Percentiles rank a stretch among this genome's conserved stretches.
phyloP scores from a whole-genome alignment of 2,329 filamentous ascomycete genomes.

The Beauveria sp. region DNA sequence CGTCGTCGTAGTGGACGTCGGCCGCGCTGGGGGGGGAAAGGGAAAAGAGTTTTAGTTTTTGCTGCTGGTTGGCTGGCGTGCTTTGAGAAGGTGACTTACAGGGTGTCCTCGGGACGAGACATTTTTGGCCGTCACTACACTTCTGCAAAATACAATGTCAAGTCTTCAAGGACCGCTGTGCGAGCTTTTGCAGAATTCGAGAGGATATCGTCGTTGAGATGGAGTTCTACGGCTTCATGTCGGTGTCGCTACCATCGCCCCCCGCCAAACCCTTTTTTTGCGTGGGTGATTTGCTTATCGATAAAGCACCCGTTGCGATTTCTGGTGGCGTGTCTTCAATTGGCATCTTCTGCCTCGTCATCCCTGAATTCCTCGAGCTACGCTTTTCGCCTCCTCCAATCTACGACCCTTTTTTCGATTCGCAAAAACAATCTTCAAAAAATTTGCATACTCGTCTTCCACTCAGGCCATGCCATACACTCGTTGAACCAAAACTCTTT shows the following conservation, averaged over 20 bases:
- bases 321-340: conserved; percentile 3
- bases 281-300: conserved; percentile 8
- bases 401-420: not conserved
- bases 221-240: not conserved
- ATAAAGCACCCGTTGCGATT: not conserved
- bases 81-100: conserved; percentile 46
- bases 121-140: conserved; percentile 43
- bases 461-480: conserved; percentile 4
- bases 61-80: conserved; percentile 12
- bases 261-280: conserved; percentile 7
- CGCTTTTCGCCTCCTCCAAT: not conserved
- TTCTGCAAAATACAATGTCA: not conserved
- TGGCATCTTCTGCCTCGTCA: not conserved
- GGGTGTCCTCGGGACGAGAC: conserved; percentile 93
- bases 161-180: not conserved
- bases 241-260: not conserved
- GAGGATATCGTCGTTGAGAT: not conserved
- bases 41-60: conserved; percentile 9
- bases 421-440: not conserved
- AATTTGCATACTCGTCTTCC: not conserved
- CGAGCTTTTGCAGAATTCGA: not conserved
- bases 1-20: conserved; percentile 95
- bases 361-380: conserved; percentile 5
- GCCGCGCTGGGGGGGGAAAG: conserved; percentile 57
- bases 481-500: conserved; percentile 2